Evolutionary conservation across 2,329 filamentous ascomycete species (phyloP).

Genomic region (Hymenoscyphus salicellus): DNA sequence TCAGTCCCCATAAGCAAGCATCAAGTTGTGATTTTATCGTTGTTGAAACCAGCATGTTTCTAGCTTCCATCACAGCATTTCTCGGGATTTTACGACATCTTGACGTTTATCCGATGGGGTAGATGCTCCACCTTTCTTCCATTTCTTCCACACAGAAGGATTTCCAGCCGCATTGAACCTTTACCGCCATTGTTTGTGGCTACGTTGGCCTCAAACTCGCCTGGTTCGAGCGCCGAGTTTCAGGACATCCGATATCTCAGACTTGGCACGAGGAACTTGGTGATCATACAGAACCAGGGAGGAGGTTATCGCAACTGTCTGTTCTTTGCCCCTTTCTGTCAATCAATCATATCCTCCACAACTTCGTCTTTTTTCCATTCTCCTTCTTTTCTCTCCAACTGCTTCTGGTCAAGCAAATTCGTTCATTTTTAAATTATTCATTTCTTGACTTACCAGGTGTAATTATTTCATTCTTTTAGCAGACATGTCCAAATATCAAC

Average conservation of each 20-base stretch:
- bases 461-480: conserved; percentile 20
- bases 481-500: conserved; percentile 31
- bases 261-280: not conserved
- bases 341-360: conserved; percentile 8
- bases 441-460: conserved; percentile 26
- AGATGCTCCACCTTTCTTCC: not conserved
- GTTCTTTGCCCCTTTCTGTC: conserved; percentile 3
- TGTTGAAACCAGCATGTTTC: too few relatives aligned
- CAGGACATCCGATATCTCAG: not conserved
- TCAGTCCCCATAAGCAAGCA: too few relatives aligned
- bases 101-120: not conserved
- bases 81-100: too few relatives aligned
- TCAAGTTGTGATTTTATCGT: too few relatives aligned
- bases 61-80: too few relatives aligned
- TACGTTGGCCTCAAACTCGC: not conserved
- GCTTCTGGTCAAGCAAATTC: conserved; percentile 32
- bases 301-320: not conserved
- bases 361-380: conserved; percentile 1
- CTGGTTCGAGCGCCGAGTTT: not conserved
- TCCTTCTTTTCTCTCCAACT: conserved; percentile 18
- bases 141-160: not conserved
- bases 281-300: not conserved
- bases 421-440: conserved; percentile 18
- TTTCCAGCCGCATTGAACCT: not conserved
- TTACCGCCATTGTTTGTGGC: not conserved